Base-by-base conservation (phyloP, 306 rosid genomes). In the Sophora flavescens region DNA sequence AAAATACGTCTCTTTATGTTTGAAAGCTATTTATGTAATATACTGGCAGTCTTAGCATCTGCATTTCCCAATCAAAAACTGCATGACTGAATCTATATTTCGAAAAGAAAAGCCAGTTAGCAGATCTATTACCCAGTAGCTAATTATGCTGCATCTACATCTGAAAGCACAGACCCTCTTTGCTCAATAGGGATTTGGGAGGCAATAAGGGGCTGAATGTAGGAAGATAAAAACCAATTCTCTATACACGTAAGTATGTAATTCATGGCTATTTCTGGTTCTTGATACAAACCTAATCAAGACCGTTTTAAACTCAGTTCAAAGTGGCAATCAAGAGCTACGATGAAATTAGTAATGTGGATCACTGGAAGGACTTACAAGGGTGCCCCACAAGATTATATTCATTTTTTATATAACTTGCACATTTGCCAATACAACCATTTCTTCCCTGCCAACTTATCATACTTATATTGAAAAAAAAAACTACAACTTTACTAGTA, bases 361-460 rank as follows among this genome's bases (percentile, higher is more conserved):
- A 69, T 42, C 57, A 81, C 45, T 39, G 15, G 74, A 81, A 75
- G 78, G 58, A 61, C 54, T 60, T 60, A 15, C 50, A 59, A 33
- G 35, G 80, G 52, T 47, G 33, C 54, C 35, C 58, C 66, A 7
- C 51, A 26, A 38, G 68, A 35, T 9, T 35, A 32, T 68, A 14
- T 15, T 7, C 33, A 6, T 48, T n/a, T 36, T 45, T 68, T 32
- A 47, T 17, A 61, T 13, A 16, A 67, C 62, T 50, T 63, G 14
- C 54, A 63, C 26, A 15, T 22, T 26, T 63, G n/a, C 71, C 30
- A 8, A 67, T 9, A 26, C 17, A 15, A 51, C 18, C 10, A 14
- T 48, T 47, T 45, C 44, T 47, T 33, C 36, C 61, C 13, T 18
- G 15, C 39, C 60, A 33, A 75, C 1, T 62, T 63, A 28, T 60